Percentiles rank a stretch among this genome's conserved stretches.
These are phyloP conservation scores for Trichoderma arundinaceum DNA, from an alignment of 2,329 filamentous ascomycete genomes.

Conservation along the genomic window DNA sequence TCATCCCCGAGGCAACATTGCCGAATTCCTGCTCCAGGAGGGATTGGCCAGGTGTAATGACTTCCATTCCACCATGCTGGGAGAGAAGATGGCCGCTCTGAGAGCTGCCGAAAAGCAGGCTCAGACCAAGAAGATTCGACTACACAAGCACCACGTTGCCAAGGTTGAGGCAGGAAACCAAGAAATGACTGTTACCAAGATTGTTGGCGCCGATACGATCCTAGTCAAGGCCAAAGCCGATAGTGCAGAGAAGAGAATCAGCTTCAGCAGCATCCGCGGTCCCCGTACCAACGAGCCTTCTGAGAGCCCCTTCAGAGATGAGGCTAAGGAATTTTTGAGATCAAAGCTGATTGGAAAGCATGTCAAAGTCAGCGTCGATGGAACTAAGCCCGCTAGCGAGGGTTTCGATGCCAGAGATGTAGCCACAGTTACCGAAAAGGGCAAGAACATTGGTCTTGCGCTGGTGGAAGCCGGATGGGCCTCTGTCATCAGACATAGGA, in stretches of 20 bases:
- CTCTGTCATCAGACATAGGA: constrained; percentile 91
- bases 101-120: constrained; percentile 87
- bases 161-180: constrained; percentile 69
- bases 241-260: constrained; percentile 82
- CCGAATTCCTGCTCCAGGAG: constrained; percentile 85
- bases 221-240: constrained; percentile 85
- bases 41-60: constrained; percentile 93
- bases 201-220: constrained; percentile 88
- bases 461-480: constrained; percentile 93
- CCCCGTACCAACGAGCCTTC: constrained; percentile 87
- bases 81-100: constrained; percentile 82
- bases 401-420: constrained; percentile 95
- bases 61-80: constrained; percentile 92
- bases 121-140: constrained; percentile 73
- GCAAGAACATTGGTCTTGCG: constrained; percentile 82
- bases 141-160: constrained; percentile 82
- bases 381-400: constrained; percentile 85
- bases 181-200: constrained; percentile 83
- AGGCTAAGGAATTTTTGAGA: constrained; percentile 94
- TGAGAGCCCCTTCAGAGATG: constrained; percentile 85
- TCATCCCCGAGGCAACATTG: constrained; percentile 91
- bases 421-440: constrained; percentile 80
- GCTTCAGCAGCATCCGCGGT: constrained; percentile 88
- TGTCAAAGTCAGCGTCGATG: constrained; percentile 86
- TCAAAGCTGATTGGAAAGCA: constrained; percentile 97